Evolutionary conservation across 73 alveolate species (phyloP), one percentile per base, ranked within the genome.

Genomic region (Strombidium stylifer): DNA sequence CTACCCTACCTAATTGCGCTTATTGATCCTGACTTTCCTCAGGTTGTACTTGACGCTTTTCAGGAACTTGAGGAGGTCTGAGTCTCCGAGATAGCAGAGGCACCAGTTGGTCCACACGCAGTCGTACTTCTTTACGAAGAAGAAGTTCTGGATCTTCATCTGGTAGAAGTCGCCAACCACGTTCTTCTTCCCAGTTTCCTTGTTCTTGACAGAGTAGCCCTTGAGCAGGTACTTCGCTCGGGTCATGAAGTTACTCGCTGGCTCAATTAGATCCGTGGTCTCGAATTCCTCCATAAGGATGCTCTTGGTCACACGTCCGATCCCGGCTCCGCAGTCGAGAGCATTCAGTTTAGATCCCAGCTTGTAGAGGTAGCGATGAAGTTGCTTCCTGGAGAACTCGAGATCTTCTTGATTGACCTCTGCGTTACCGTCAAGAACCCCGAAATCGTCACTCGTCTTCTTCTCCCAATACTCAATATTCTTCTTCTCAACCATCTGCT

Each of bases 251-350:
- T 64, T 80, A 25, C 34, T 60, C 15, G 80, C 52, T 42, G 77
- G 89, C 45, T 86, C 96, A 5, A 86, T 58, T 23, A 86, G 40
- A 60, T 86, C 96, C 4, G 83, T 64, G 21, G 72, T 51, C 3
- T 86, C 86, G 59, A 82, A 86, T 39, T 68, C 24, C 25, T 81
- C 68, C 27, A 73, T 16, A 14, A 86, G 59, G n/a, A 86, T 48
- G 20, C 54, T 42, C 60, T 86, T 84, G 2, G 90, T 74, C 0
- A 86, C 81, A 75, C 96, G 61, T 20, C 96, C 96, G 20, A 86
- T 86, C 31, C 96, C 96, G 16, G 91, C 90, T 23, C 93, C 96
- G 50, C 92, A 82, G 30, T 86, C 96, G 4, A 86, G 44, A 5
- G 85, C 92, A n/a, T n/a, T n/a, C n/a, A n/a, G n/a, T n/a, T n/a